These are phyloP conservation scores for Lentinus tigrinus DNA, from an alignment of 768 basidiomycete species.

Conservation along the genomic window DNA sequence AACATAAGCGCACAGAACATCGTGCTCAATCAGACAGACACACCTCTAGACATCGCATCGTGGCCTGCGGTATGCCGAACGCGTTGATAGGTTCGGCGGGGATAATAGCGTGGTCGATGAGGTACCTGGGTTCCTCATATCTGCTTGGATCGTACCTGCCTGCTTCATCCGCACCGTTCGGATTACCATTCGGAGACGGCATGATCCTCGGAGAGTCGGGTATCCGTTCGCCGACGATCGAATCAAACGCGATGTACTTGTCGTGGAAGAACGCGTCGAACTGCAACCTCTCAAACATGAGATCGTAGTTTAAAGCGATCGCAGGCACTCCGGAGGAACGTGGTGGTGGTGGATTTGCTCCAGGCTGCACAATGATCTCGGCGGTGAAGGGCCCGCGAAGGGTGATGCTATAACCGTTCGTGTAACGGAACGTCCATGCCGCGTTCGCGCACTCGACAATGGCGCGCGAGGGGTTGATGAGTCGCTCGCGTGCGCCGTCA, in stretches of 20 bases:
- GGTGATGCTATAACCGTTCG: conserved; percentile 75
- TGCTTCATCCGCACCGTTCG: conserved; percentile 33
- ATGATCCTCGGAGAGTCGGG: conserved; percentile 38
- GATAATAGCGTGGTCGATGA: conserved; percentile 61
- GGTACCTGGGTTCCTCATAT: conserved; percentile 60
- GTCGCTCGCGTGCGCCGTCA: conserved; percentile 73
- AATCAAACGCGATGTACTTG: conserved; percentile 69
- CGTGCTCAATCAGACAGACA: conserved; percentile 5
- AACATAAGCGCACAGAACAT: conserved; percentile 6
- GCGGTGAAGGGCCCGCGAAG: conserved; percentile 73
- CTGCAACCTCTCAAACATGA: conserved; percentile 71
- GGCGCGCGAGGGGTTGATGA: conserved; percentile 42
- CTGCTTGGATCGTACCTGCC: conserved; percentile 48
- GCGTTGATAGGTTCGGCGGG: conserved; percentile 85
- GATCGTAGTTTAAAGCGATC: conserved; percentile 22
- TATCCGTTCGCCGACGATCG: conserved; percentile 51
- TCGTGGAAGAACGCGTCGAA: conserved; percentile 76
- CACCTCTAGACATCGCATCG: conserved; percentile 88
- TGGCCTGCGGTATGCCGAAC: conserved; percentile 85
- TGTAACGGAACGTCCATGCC: conserved; percentile 80
- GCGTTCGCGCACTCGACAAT: conserved; percentile 73
- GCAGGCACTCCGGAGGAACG: not conserved
- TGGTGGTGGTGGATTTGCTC: conserved; percentile 12
- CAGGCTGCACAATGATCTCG: conserved; percentile 46
- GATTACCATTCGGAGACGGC: conserved; percentile 7